Conservation (phyloP, 257 asterid species). For the Salvia miltiorrhiza region DNA sequence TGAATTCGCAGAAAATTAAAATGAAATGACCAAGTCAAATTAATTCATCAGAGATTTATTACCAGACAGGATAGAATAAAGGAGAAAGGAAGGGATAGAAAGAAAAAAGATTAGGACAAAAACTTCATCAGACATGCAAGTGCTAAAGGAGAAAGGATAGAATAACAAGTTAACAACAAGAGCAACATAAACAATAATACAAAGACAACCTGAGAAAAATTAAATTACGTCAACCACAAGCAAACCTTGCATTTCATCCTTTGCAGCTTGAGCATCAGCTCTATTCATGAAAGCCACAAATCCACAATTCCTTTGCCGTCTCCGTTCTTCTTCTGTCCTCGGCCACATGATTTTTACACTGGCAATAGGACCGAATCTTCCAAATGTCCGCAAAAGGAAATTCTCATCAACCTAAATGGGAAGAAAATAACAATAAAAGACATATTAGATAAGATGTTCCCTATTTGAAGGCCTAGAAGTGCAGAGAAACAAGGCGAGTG, state of each 20-base stretch:
- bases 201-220: neutral
- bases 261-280: constrained; percentile 90
- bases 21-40: neutral
- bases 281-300: constrained; percentile 98
- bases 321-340: constrained; percentile 87
- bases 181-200: neutral
- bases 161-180: neutral
- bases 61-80: neutral
- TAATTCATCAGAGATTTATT: neutral
- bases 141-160: neutral
- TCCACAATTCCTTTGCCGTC: constrained; percentile 89
- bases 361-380: constrained; percentile 97
- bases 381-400: constrained; percentile 91
- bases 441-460: neutral
- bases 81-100: neutral
- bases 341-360: constrained; percentile 99
- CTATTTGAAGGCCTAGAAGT: neutral
- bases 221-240: neutral
- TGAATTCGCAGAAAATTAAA: neutral
- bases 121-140: neutral
- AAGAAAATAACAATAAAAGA: constrained; percentile 1
- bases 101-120: neutral
- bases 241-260: constrained; percentile 96
- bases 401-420: constrained; percentile 77
- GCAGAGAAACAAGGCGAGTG: neutral